A percentile compares a stretch with the other conserved stretches of the same genome.
Evolutionary conservation across 2,329 filamentous ascomycete species (phyloP).

Genomic region (Trichophyton benhamiae): DNA sequence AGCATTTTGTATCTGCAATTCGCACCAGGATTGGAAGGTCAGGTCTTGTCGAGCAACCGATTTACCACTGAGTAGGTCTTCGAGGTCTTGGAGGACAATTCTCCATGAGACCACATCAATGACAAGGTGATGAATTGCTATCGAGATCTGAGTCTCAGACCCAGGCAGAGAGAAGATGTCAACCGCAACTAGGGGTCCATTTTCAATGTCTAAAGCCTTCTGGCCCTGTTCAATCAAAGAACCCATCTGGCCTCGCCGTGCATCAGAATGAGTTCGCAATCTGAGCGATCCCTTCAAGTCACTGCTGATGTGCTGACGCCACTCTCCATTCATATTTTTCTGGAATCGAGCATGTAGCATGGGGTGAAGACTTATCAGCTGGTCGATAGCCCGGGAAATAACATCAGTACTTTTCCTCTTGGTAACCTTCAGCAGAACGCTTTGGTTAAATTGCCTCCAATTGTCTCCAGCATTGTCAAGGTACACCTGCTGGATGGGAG

Average conservation of each 20-base stretch:
- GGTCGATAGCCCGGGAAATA: slow-evolving; percentile 9
- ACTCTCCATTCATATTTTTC: slow-evolving; percentile 11
- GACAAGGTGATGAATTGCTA: slow-evolving; percentile 16
- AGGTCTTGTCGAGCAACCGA: slow-evolving; percentile 20
- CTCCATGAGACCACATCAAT: slow-evolving; percentile 18
- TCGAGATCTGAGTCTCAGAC: slow-evolving; percentile 11
- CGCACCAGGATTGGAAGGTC: slow-evolving; percentile 30
- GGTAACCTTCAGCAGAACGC: slow-evolving; percentile 12
- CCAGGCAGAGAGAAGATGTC: slow-evolving; percentile 8
- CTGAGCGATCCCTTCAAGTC: slow-evolving; percentile 23
- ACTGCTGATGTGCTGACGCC: slow-evolving; percentile 16
- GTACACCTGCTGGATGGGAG: slow-evolving; percentile 18
- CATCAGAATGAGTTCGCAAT: slow-evolving; percentile 20
- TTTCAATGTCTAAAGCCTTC: slow-evolving; percentile 23
- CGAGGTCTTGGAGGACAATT: slow-evolving; percentile 17
- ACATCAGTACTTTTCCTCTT: not conserved
- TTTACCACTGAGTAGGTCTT: slow-evolving; percentile 20
- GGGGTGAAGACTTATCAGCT: slow-evolving; percentile 14
- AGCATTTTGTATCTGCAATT: slow-evolving; percentile 21
- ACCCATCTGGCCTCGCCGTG: slow-evolving; percentile 12
- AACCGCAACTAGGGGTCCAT: slow-evolving; percentile 14
- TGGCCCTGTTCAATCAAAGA: slow-evolving; percentile 22
- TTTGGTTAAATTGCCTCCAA: slow-evolving; percentile 17
- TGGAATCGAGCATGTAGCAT: slow-evolving; percentile 18
- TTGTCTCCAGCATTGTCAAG: slow-evolving; percentile 14